Percentiles rank a stretch among this genome's conserved stretches.
phyloP scores from a whole-genome alignment of 2,329 filamentous ascomycete species.

The Fusarium pseudonygamai region DNA sequence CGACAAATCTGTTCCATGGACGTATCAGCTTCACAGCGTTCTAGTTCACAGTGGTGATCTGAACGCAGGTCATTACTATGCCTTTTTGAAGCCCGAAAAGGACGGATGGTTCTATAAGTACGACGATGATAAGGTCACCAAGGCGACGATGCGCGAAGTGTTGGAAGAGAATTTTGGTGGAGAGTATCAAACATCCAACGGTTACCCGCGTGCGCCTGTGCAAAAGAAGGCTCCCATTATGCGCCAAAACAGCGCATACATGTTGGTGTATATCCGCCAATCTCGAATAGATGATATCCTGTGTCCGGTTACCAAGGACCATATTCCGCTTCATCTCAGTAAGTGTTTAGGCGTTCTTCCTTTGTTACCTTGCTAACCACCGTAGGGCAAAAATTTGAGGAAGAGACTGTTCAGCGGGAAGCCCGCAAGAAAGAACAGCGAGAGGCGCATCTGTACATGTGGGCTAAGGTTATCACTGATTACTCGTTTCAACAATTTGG shows the following conservation, averaged over 20 bases:
- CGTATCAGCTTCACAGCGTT: conserved; percentile 93
- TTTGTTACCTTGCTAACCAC: conserved; percentile 25
- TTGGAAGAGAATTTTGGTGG: conserved; percentile 97
- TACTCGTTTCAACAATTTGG: conserved; percentile 83
- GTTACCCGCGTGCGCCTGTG: conserved; percentile 56
- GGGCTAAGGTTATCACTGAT: conserved; percentile 82
- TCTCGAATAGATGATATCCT: conserved; percentile 85
- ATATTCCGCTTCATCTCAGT: conserved; percentile 86
- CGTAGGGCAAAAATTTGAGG: conserved; percentile 76
- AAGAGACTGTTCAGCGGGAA: conserved; percentile 81
- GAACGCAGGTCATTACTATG: conserved; percentile 98
- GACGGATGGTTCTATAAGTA: conserved; percentile 97
- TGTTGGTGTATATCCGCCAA: conserved; percentile 97
- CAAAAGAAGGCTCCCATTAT: conserved; percentile 68
- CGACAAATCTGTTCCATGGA: conserved; percentile 88
- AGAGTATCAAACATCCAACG: conserved; percentile 71
- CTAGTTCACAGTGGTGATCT: conserved; percentile 96
- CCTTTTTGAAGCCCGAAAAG: conserved; percentile 92
- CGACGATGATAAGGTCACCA: conserved; percentile 97
- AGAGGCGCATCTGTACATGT: conserved; percentile 93
- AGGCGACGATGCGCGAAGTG: conserved; percentile 88
- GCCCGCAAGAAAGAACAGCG: conserved; percentile 87
- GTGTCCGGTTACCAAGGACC: conserved; percentile 75
- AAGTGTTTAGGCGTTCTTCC: conserved; percentile 46
- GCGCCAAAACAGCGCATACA: conserved; percentile 88